A percentile compares a stretch with the other conserved stretches of the same genome.
Conservation (phyloP, 345 rosid genomes). For the Eucalyptus pauciflora region DNA sequence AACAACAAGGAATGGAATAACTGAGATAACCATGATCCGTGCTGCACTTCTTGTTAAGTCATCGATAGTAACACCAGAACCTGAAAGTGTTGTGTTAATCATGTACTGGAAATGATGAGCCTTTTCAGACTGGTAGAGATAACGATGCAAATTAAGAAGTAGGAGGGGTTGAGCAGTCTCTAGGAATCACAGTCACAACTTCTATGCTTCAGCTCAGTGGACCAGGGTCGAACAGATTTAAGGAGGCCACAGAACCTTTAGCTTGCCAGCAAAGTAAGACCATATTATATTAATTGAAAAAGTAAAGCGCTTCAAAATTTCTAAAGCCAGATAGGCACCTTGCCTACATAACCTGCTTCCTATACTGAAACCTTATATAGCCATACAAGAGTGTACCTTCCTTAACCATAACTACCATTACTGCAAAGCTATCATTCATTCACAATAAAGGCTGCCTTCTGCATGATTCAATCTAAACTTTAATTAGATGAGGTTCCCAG, state of each 20-base stretch:
- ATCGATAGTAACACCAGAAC: constrained; percentile 72
- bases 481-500: background rate
- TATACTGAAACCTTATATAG: background rate
- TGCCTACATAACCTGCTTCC: background rate
- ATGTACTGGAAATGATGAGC: background rate
- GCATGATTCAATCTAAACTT: background rate
- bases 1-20: constrained; percentile 75
- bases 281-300: background rate
- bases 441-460: background rate
- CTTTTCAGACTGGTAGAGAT: background rate
- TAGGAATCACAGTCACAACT: background rate
- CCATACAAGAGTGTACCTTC: background rate
- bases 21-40: constrained; percentile 66
- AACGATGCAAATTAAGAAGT: background rate
- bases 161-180: background rate
- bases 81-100: constrained; percentile 9
- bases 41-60: constrained; percentile 82
- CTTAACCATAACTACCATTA: background rate
- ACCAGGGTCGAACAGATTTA: background rate
- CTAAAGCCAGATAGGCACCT: background rate
- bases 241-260: background rate
- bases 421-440: background rate
- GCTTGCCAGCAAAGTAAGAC: background rate
- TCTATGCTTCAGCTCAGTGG: background rate
- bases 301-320: background rate